Base-by-base conservation (phyloP, 2,329 filamentous ascomycete genomes). In the Penicillium rolfsii region DNA sequence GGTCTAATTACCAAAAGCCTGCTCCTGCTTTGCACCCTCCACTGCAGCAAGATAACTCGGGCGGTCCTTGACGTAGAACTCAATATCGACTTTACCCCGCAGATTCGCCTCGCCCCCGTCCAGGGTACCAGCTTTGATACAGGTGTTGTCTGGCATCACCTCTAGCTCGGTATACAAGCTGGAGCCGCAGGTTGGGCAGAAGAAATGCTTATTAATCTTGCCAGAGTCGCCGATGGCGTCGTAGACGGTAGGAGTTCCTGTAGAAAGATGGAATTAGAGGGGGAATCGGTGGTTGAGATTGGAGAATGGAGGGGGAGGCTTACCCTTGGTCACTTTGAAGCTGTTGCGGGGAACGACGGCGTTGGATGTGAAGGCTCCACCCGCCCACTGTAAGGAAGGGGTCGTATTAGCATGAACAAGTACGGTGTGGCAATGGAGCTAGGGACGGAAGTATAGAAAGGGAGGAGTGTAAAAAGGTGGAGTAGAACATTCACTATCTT, bases 131-230 rank as follows among this genome's bases (percentile, higher is more conserved):
- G 80, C 81, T 75, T 86, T 85, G 67, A 86, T 71, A 62, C 77
- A 77, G 8, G 79, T 77, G 64, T 80, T 72, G 22, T 81, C 81
- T 1, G 81, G 79, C 83, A 85, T 83, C 45, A 85, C 54, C 30
- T 85, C 84, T 28, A 85, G 74, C 68, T 82, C 77, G 9, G 81
- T 84, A 68, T 82, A 85, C 26, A 85, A 65, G 55, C 79, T 76
- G 1, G 79, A 82, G 19, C 84, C 84, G 65, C 84, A 86, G 61
- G 70, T 80, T 16, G 72, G 63, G 68, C 84, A 85, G 76, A 86
- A 86, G 74, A 79, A 84, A 67, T 85, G 83, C 64, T 80, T 81
- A 73, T 85, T 85, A 62, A 80, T 74, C 68, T 85, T 85, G 33
- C 84, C 84, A 0, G 80, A 82, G 38, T 70, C 78, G 3, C 83